Conservation (phyloP, 2,329 filamentous ascomycete genomes). For the Apiospora pterosperma region DNA sequence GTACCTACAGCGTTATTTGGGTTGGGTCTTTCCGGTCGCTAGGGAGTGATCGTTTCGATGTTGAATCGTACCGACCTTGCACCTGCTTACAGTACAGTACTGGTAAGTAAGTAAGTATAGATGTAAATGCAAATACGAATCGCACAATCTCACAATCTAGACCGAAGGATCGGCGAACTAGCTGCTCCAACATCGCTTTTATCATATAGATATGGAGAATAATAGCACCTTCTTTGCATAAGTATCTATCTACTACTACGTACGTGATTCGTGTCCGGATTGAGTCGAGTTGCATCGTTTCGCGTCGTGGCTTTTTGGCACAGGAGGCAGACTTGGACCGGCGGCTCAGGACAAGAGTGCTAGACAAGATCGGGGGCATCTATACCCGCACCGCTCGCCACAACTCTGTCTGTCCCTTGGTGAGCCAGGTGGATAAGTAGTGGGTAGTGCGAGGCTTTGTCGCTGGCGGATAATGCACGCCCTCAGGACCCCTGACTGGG, state of each 20-base stretch:
- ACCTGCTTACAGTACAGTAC: not conserved
- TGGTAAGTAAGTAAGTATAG: too few species aligned
- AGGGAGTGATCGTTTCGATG: not conserved
- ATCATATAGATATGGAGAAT: not conserved
- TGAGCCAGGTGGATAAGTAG: not conserved
- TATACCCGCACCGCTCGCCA: not conserved
- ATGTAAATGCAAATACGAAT: not conserved
- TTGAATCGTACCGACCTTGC: not conserved
- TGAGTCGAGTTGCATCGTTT: not conserved
- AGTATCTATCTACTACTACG: too few species aligned
- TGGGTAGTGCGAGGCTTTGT: not conserved
- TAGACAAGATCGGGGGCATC: not conserved
- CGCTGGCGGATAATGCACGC: not conserved
- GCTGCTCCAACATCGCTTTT: not conserved
- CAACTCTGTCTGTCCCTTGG: not conserved
- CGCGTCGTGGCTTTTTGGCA: not conserved
- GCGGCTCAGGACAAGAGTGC: not conserved
- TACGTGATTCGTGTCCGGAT: not conserved
- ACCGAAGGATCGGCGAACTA: not conserved
- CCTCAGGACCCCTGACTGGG: not conserved
- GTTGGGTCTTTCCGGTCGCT: not conserved
- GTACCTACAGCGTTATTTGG: not conserved
- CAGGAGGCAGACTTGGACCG: not conserved
- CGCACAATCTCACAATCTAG: not conserved
- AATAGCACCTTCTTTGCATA: not conserved